A percentile compares a stretch with the other conserved stretches of the same genome.
phyloP scores from a whole-genome alignment of 805 yeast genomes.

The Suhomyces faveliae region DNA sequence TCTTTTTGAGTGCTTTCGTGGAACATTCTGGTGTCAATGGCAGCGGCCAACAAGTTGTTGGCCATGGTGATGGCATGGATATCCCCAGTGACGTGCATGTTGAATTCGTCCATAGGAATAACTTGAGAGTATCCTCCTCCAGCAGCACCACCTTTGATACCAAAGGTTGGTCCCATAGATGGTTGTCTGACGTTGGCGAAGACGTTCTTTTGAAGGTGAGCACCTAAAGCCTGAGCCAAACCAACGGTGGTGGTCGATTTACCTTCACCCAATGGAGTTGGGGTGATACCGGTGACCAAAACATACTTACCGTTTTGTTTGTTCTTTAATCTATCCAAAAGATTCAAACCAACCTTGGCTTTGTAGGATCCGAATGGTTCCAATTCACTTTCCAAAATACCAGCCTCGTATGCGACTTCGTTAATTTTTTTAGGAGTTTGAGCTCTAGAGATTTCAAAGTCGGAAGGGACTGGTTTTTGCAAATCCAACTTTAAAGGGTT shows the following conservation, averaged over 20 bases:
- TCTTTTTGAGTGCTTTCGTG: slow-evolving; percentile 87
- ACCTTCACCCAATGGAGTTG: slow-evolving; percentile 98
- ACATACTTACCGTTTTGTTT: slow-evolving; percentile 78
- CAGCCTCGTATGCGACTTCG: slow-evolving; percentile 75
- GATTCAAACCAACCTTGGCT: slow-evolving; percentile 75
- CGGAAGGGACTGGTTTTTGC: slow-evolving; percentile 77
- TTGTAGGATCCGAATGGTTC: slow-evolving; percentile 88
- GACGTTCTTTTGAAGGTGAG: slow-evolving; percentile 76
- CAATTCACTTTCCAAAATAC: slow-evolving; percentile 73
- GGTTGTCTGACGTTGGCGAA: slow-evolving; percentile 97
- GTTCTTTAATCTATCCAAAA: slow-evolving; percentile 60
- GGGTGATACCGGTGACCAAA: slow-evolving; percentile 95
- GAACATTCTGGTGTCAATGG: slow-evolving; percentile 95
- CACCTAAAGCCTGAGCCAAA: slow-evolving; percentile 93
- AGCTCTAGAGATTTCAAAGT: slow-evolving; percentile 82
- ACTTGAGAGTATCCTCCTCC: slow-evolving; percentile 99
- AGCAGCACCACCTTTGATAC: slow-evolving; percentile 99
- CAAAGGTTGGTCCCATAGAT: slow-evolving; percentile 98
- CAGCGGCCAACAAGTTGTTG: slow-evolving; percentile 91
- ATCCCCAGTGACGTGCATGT: slow-evolving; percentile 96
- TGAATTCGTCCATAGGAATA: slow-evolving; percentile 98
- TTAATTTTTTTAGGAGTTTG: slow-evolving; percentile 84
- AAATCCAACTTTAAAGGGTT: slow-evolving; percentile 55
- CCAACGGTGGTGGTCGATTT: slow-evolving; percentile 96
- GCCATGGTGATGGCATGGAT: slow-evolving; percentile 96